Evolutionary conservation across 192 early-diverging fungal genomes (phyloP).

Genomic region (Coemansia sp.): DNA sequence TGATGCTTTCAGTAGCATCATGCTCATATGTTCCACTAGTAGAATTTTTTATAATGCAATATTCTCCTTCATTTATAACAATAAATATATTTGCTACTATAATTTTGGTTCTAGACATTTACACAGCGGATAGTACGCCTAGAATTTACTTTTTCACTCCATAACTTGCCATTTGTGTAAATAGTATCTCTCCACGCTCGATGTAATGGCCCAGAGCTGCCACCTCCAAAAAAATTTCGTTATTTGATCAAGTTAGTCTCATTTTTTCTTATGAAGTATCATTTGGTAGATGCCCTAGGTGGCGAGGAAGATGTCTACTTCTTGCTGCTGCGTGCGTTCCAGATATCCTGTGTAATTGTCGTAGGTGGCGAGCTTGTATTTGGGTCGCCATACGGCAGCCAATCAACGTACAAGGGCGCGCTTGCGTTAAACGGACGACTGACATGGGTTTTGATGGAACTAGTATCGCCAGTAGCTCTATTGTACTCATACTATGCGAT

Average conservation of each 20-base stretch:
- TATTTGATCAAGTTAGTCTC: background rate
- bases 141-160: background rate
- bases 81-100: background rate
- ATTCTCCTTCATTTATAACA: background rate
- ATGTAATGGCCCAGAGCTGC: background rate
- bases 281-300: background rate
- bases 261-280: background rate
- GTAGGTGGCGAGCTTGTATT: constrained; percentile 26
- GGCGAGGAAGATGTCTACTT: constrained; percentile 23
- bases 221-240: background rate
- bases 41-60: background rate
- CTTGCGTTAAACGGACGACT: constrained; percentile 29
- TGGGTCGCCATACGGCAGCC: constrained; percentile 56
- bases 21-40: background rate
- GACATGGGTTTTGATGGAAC: constrained; percentile 51
- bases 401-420: constrained; percentile 27
- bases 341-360: constrained; percentile 14
- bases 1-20: background rate
- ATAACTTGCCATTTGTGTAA: background rate
- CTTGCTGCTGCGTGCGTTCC: constrained; percentile 17
- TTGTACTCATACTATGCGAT: constrained; percentile 18
- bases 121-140: background rate
- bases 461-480: constrained; percentile 36
- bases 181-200: background rate
- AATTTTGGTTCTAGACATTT: background rate